These are phyloP conservation scores for Trypanosoma avium DNA, from an alignment of 208 protist species.

Conservation along the genomic window DNA sequence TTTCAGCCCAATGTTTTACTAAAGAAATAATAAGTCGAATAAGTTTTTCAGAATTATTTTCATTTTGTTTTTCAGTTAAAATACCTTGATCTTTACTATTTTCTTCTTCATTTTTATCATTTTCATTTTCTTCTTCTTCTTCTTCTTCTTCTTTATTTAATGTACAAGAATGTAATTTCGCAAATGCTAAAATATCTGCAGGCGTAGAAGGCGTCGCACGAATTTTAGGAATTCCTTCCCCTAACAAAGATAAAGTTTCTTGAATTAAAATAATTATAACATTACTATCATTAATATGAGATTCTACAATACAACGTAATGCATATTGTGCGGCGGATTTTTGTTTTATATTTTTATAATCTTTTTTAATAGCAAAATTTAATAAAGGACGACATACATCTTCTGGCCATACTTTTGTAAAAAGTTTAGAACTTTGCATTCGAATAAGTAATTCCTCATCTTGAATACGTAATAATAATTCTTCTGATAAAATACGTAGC, in stretches of 20 bases:
- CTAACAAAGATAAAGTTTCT: slow-evolving; percentile 25
- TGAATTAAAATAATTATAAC: slow-evolving; percentile 39
- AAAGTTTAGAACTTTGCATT: slow-evolving; percentile 62
- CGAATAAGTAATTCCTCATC: slow-evolving; percentile 80
- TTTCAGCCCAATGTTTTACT: slow-evolving; percentile 15
- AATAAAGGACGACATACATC: slow-evolving; percentile 75
- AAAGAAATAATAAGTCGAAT: slow-evolving; percentile 16
- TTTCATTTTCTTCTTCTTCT: too few relatives aligned
- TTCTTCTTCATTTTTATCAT: background rate
- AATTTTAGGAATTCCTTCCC: slow-evolving; percentile 5
- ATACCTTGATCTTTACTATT: background rate
- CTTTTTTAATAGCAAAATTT: slow-evolving; percentile 46
- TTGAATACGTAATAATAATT: slow-evolving; percentile 68
- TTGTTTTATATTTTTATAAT: slow-evolving; percentile 44
- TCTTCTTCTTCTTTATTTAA: background rate
- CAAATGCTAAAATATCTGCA: slow-evolving; percentile 30
- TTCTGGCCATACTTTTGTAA: slow-evolving; percentile 71
- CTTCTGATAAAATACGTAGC: slow-evolving; percentile 63
- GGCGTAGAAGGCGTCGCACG: slow-evolving; percentile 20
- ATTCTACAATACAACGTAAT: slow-evolving; percentile 43
- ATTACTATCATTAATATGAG: slow-evolving; percentile 43
- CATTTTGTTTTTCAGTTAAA: background rate
- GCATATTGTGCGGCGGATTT: slow-evolving; percentile 50
- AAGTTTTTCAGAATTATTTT: background rate
- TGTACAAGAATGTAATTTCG: slow-evolving; percentile 20